A percentile compares a stretch with the other conserved stretches of the same genome.
phyloP scores from a whole-genome alignment of 163 green algal genomes.

The Scenedesmus sp. region DNA sequence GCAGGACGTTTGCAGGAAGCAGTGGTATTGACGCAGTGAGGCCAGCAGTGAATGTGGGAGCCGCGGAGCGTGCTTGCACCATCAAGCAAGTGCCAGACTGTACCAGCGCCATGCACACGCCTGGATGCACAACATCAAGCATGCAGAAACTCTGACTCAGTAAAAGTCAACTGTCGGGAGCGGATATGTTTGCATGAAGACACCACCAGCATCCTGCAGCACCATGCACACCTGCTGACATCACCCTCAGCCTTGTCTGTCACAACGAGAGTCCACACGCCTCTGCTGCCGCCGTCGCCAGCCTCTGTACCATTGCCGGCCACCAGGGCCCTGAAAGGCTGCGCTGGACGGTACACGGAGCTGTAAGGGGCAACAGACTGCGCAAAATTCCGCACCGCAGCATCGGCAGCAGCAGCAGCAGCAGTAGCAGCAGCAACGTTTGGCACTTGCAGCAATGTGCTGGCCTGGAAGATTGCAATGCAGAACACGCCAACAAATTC shows the following conservation, averaged over 20 bases:
- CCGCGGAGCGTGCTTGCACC: not conserved
- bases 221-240: not conserved
- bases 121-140: no score
- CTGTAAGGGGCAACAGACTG: constrained; percentile 48
- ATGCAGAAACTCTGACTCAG: no score
- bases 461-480: no score
- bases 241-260: constrained; percentile 36
- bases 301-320: constrained; percentile 31
- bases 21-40: no score
- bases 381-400: not conserved
- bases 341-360: constrained; percentile 36
- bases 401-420: not conserved
- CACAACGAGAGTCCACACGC: constrained; percentile 42
- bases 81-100: not conserved
- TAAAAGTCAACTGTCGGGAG: no score
- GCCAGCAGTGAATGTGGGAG: not conserved
- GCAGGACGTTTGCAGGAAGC: no score
- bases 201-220: not conserved
- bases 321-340: constrained; percentile 2
- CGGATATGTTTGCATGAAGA: not conserved
- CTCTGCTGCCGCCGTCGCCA: constrained; percentile 37
- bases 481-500: no score
- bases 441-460: not conserved
- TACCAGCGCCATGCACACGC: no score
- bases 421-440: not conserved